These are phyloP conservation scores for Globisporangium megalacanthum DNA, from an alignment of 352 stramenopile species.

Conservation along the genomic window DNA sequence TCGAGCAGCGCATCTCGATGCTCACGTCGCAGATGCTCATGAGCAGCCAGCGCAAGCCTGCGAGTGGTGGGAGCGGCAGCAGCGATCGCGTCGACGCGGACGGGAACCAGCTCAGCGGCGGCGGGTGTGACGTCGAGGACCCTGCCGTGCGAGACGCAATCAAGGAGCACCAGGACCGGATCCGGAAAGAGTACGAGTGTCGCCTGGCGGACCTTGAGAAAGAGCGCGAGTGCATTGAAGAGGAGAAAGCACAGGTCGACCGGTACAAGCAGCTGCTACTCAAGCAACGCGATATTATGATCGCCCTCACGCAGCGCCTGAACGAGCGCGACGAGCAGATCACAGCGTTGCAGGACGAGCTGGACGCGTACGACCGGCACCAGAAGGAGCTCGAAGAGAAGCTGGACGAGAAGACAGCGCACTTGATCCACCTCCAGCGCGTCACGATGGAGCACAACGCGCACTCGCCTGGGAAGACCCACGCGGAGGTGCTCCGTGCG, in stretches of 20 bases:
- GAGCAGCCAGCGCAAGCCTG: slow-evolving; percentile 48
- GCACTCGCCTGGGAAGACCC: slow-evolving; percentile 52
- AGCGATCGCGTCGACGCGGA: slow-evolving; percentile 11
- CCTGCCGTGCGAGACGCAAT: slow-evolving; percentile 75
- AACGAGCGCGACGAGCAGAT: slow-evolving; percentile 96
- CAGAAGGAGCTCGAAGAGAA: slow-evolving; percentile 92
- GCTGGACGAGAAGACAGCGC: slow-evolving; percentile 91
- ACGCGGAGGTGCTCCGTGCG: slow-evolving; percentile 55
- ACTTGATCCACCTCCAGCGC: slow-evolving; percentile 92
- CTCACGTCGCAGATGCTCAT: slow-evolving; percentile 93
- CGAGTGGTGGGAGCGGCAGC: neutral
- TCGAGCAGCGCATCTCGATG: slow-evolving; percentile 91
- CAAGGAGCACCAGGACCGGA: slow-evolving; percentile 88
- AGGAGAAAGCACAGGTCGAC: slow-evolving; percentile 94
- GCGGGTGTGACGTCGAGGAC: slow-evolving; percentile 55
- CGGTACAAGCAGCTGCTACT: slow-evolving; percentile 95
- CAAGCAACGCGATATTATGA: slow-evolving; percentile 97
- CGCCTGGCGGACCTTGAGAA: slow-evolving; percentile 91
- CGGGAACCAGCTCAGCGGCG: slow-evolving; percentile 9
- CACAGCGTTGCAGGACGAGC: slow-evolving; percentile 91
- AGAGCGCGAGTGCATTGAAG: slow-evolving; percentile 91
- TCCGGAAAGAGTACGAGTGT: slow-evolving; percentile 89
- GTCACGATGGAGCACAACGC: slow-evolving; percentile 87
- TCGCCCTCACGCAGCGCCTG: slow-evolving; percentile 91
- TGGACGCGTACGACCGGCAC: slow-evolving; percentile 91